These are phyloP conservation scores for Schizosaccharomyces versatilis DNA, from an alignment of 1,139 yeast genomes.

Conservation along the genomic window DNA sequence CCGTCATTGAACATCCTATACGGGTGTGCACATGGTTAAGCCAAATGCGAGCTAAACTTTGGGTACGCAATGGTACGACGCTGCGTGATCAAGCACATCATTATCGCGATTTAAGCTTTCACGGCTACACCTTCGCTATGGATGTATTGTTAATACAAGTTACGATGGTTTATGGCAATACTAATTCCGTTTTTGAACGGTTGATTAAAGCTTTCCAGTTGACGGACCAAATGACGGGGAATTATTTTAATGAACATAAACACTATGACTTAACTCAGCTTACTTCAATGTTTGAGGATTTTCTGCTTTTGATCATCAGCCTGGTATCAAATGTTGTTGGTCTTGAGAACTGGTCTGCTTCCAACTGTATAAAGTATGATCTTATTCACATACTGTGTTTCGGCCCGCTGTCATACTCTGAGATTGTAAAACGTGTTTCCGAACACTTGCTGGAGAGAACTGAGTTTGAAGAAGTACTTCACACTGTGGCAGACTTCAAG, in stretches of 20 bases:
- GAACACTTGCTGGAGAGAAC: conserved; percentile 56
- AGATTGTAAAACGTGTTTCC: conserved; percentile 45
- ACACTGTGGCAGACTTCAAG: conserved; percentile 35
- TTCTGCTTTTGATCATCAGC: conserved; percentile 46
- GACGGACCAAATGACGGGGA: not conserved
- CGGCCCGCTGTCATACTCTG: conserved; percentile 49
- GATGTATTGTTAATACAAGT: conserved; percentile 38
- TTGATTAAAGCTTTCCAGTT: conserved; percentile 2
- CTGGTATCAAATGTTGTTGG: conserved; percentile 47
- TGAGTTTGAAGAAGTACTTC: conserved; percentile 45
- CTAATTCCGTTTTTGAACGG: conserved; percentile 36
- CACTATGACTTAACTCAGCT: conserved; percentile 23
- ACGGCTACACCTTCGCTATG: conserved; percentile 31
- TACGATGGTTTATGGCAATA: conserved; percentile 14
- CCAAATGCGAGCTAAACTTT: conserved; percentile 2
- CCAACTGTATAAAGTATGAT: conserved; percentile 37
- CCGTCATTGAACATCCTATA: conserved; percentile 1
- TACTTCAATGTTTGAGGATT: conserved; percentile 59
- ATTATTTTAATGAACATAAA: conserved; percentile 17
- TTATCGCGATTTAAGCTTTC: conserved; percentile 53
- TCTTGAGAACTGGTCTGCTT: conserved; percentile 30
- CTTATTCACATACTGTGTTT: conserved; percentile 62
- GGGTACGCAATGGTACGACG: conserved; percentile 2
- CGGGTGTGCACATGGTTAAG: conserved; percentile 2
- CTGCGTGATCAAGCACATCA: conserved; percentile 2